Conservation (phyloP, 129 eudicot genomes). For the Cynara cardunculus region DNA sequence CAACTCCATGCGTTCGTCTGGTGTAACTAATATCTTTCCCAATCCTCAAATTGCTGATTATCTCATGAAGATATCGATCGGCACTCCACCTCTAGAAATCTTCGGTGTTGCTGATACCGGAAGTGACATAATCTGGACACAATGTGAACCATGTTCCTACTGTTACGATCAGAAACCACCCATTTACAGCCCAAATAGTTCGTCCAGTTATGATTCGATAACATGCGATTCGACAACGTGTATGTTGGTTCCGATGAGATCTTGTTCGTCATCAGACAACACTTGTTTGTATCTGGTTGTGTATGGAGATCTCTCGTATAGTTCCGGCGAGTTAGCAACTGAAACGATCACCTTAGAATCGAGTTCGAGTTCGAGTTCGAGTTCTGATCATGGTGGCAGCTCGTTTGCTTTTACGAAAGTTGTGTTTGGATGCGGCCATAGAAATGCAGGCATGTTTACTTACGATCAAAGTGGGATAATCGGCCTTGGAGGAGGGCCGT, state of each 20-base stretch:
- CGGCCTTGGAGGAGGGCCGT: conserved; percentile 36
- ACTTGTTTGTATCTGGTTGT: conserved; percentile 22
- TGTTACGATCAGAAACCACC: conserved; percentile 41
- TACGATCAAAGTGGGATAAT: conserved; percentile 26
- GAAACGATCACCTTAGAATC: conserved; percentile 33
- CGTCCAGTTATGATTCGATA: conserved; percentile 24
- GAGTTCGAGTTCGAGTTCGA: not conserved
- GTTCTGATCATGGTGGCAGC: not conserved
- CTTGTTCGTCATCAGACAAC: conserved; percentile 18
- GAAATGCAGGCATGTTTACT: conserved; percentile 34
- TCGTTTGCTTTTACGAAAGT: conserved; percentile 6
- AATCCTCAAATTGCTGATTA: conserved; percentile 27
- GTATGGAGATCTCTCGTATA: conserved; percentile 33
- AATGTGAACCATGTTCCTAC: conserved; percentile 39
- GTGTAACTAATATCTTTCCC: conserved; percentile 15
- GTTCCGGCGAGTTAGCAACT: conserved; percentile 30
- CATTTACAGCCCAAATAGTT: conserved; percentile 25
- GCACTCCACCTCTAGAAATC: conserved; percentile 35
- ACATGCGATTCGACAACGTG: conserved; percentile 28
- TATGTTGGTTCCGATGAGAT: conserved; percentile 1
- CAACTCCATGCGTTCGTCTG: conserved; percentile 20
- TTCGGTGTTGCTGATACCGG: conserved; percentile 42
- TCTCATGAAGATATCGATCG: conserved; percentile 35
- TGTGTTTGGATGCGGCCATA: conserved; percentile 35
- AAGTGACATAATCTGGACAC: conserved; percentile 45